A percentile compares a stretch with the other conserved stretches of the same genome.
Evolutionary conservation across 768 basidiomycete genomes (phyloP).

Genomic region (Phylloporus sp.): DNA sequence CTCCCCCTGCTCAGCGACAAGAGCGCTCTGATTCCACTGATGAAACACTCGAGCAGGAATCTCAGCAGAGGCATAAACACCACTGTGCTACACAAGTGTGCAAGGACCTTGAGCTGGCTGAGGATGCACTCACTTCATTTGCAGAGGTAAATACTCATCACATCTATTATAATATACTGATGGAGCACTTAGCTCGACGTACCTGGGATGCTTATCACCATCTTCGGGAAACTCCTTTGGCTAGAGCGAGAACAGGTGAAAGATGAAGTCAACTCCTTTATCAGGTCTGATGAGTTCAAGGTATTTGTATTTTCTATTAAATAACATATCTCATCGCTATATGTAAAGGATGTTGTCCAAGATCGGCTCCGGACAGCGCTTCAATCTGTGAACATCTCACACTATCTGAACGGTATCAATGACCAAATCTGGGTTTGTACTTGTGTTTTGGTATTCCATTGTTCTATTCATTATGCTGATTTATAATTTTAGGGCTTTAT

Average conservation of each 20-base stretch:
- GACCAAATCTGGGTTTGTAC: neutral
- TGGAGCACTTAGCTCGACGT: neutral
- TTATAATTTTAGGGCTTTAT: neutral
- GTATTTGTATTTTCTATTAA: neutral
- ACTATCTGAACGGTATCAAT: neutral
- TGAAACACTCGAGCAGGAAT: neutral
- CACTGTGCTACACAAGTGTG: neutral
- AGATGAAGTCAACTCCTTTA: neutral
- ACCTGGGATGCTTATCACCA: neutral
- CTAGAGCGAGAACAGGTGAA: neutral
- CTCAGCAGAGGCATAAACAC: neutral
- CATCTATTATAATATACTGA: neutral
- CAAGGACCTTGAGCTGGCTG: neutral
- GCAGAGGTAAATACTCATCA: neutral
- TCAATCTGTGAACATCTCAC: neutral
- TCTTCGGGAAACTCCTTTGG: neutral
- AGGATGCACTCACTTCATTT: neutral
- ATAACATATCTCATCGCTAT: neutral
- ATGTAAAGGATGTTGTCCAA: neutral
- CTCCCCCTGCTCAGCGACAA: neutral
- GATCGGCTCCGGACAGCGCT: neutral
- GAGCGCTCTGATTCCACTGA: neutral
- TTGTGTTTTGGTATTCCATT: too few relatives aligned
- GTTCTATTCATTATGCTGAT: neutral
- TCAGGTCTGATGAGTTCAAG: neutral